Evolutionary conservation across 2,329 filamentous ascomycete genomes (phyloP).

Genomic region (Pseudogymnoascus sp.): DNA sequence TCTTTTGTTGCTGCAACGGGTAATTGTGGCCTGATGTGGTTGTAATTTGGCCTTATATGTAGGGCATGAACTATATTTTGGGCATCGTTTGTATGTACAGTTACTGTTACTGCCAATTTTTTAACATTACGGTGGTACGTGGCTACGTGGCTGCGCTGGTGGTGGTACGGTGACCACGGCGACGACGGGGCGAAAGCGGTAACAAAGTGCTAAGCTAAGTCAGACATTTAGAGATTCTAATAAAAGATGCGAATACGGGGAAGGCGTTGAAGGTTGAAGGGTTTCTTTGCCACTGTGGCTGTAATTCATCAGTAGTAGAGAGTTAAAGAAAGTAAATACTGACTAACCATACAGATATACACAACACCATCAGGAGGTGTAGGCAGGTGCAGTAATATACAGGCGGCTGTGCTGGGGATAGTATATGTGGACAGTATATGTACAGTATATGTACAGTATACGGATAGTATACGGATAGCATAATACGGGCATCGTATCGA

Average conservation of each 20-base stretch:
- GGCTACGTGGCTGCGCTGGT: neutral
- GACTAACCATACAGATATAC: no score
- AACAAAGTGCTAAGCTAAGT: neutral
- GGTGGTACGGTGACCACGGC: neutral
- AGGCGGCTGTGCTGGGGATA: neutral
- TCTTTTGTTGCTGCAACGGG: neutral
- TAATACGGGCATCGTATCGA: neutral
- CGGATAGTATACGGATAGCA: neutral
- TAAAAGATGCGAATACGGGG: neutral
- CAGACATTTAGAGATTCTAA: neutral
- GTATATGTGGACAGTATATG: no score
- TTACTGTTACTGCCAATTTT: neutral
- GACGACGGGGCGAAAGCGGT: neutral
- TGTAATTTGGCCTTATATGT: neutral
- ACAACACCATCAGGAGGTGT: no score
- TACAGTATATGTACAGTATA: neutral
- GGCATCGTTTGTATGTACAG: neutral
- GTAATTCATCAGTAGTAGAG: no score
- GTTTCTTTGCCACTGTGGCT: neutral
- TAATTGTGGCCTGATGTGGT: neutral
- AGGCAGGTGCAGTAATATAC: neutral
- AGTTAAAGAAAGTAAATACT: no score
- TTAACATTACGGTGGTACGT: neutral
- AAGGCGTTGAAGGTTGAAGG: neutral
- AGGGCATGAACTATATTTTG: neutral